phyloP scores from a whole-genome alignment of 805 yeast genomes.

The Kodamaea fukazawae region DNA sequence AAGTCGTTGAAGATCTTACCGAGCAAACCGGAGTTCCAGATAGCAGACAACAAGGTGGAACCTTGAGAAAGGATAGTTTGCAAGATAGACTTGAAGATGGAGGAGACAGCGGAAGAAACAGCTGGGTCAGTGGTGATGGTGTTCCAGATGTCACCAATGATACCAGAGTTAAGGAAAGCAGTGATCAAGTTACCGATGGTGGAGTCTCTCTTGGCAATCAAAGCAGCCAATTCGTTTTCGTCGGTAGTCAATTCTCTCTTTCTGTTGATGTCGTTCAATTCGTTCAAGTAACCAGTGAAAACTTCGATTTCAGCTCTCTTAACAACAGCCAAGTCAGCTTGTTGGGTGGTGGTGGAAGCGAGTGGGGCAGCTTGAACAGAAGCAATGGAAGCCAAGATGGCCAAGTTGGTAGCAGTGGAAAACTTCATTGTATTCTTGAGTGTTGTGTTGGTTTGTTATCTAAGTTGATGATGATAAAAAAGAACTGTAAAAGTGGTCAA shows the following conservation, averaged over 20 bases:
- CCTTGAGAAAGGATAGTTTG: constrained; percentile 36
- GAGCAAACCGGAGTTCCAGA: constrained; percentile 42
- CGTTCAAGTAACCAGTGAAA: constrained; percentile 31
- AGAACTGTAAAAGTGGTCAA: background rate
- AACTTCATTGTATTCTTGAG: constrained; percentile 35
- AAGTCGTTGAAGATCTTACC: constrained; percentile 30
- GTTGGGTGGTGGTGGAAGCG: constrained; percentile 5
- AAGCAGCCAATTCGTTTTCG: constrained; percentile 24
- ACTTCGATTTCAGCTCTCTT: constrained; percentile 36
- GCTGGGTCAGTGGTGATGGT: constrained; percentile 32
- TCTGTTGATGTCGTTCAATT: constrained; percentile 30
- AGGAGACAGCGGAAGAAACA: constrained; percentile 23
- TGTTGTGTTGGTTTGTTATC: constrained; percentile 1
- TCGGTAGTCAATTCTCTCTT: constrained; percentile 36
- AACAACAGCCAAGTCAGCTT: constrained; percentile 21
- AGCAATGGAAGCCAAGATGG: constrained; percentile 38
- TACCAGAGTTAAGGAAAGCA: constrained; percentile 39
- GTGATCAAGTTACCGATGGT: constrained; percentile 34
- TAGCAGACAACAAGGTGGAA: constrained; percentile 39
- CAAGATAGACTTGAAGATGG: constrained; percentile 31
- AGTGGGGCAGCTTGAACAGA: constrained; percentile 36
- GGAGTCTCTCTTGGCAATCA: constrained; percentile 35
- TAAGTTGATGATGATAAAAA: constrained; percentile 5
- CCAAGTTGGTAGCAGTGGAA: constrained; percentile 37
- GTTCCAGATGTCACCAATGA: constrained; percentile 34